Evolutionary conservation across 1,139 yeast genomes (phyloP), one percentile per base, ranked within the genome.

Genomic region (Saccharomyces pastorianus): DNA sequence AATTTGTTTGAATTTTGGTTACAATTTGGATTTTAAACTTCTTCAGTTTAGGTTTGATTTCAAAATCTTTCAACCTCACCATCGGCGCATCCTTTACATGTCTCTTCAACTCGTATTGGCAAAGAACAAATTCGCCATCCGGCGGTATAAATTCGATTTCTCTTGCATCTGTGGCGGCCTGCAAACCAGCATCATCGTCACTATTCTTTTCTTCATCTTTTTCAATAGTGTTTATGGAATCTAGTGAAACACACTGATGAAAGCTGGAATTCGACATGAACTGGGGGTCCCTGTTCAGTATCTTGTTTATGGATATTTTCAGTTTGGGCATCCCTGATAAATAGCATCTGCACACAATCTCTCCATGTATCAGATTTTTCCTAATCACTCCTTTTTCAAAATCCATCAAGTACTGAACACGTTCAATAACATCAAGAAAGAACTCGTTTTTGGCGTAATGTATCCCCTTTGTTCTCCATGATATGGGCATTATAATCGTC

Each of bases 401-500:
- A 64, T 80, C 84, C 65, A 84, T 84, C 54, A 82, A 72, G 75
- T 85, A 82, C 59, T 83, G 82, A 49, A 85, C 75, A 49, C 75
- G 75, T 63, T 86, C 95, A 46, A 83, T 76, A 49, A 85, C 85
- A 68, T 86, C 90, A 61, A 87, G 76, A 64, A 85, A 87, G 55
- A 89, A 83, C 68, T 87, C 95, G 65, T 87, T 87, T 66, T 85
- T 86, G 61, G 82, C 82, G 66, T 87, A 87, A 59, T 76, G 75
- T n/a, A 86, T 84, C 8, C 93, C 93, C 61, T 85, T 88, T 50
- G 88, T 85, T 70, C 95, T 78, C 95, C 95, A 86, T 46, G 88
- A 83, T 3, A 86, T 81, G 8, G 85, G 79, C 63, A 83, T 83
- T 42, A 89, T 85, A 9, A 88, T 79, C 0, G 91, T 85, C 63